phyloP scores from a whole-genome alignment of 2,329 filamentous ascomycete genomes.

The Mycosphaerella arachidis region DNA sequence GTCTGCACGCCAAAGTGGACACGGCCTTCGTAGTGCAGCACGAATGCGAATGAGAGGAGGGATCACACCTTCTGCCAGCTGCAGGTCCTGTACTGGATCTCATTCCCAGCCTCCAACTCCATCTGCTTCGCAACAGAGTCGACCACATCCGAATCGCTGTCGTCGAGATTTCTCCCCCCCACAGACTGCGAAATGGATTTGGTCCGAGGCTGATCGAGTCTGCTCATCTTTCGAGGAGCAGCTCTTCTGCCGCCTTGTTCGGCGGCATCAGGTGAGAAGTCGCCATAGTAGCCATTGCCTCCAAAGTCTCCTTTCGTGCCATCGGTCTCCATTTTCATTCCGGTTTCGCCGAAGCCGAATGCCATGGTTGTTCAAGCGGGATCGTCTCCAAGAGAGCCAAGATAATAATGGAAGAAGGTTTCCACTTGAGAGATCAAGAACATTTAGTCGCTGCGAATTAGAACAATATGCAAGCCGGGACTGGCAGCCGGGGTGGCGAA shows the following conservation, averaged over 20 bases:
- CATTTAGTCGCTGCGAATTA: background rate
- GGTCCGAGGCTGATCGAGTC: conserved; percentile 37
- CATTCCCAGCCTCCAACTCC: conserved; percentile 68
- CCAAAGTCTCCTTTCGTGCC: conserved; percentile 15
- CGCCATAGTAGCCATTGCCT: conserved; percentile 26
- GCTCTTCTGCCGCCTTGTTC: conserved; percentile 29
- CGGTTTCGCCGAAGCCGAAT: background rate
- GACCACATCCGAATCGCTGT: conserved; percentile 38
- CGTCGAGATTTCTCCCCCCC: conserved; percentile 16
- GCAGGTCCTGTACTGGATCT: conserved; percentile 88
- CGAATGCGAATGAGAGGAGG: background rate
- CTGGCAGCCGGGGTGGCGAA: background rate
- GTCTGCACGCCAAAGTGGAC: background rate
- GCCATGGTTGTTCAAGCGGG: conserved; percentile 9
- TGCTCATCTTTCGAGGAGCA: conserved; percentile 36
- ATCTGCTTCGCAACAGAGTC: conserved; percentile 62
- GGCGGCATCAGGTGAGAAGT: conserved; percentile 26
- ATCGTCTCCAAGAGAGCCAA: conserved; percentile 9
- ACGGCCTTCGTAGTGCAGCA: background rate
- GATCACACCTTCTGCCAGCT: conserved; percentile 75
- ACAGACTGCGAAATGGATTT: conserved; percentile 32
- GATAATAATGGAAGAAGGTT: conserved; percentile 15
- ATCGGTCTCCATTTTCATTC: background rate
- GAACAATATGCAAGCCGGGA: background rate
- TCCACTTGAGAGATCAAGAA: background rate